phyloP scores from a whole-genome alignment of 2,329 filamentous ascomycete species.

The Pestalotiopsis sp. region DNA sequence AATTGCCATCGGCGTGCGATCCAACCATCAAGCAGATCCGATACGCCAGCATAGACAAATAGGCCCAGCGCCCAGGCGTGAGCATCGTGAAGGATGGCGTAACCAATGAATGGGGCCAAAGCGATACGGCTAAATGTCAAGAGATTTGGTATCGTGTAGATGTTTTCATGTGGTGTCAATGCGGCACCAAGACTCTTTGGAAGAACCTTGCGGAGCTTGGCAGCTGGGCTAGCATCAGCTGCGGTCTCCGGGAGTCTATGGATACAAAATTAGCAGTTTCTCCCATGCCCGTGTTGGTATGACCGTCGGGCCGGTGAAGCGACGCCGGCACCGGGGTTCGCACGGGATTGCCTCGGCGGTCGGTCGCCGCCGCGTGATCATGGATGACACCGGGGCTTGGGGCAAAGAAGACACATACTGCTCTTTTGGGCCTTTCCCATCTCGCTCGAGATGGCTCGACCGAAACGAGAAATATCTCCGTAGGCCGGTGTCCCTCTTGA shows the following conservation, averaged over 20 bases:
- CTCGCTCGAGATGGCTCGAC: background rate
- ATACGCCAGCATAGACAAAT: conserved; percentile 90
- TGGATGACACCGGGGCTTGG: background rate
- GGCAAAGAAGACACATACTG: conserved; percentile 5
- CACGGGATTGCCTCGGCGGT: no score
- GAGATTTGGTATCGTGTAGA: conserved; percentile 95
- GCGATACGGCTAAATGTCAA: conserved; percentile 84
- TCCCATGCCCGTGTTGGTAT: background rate
- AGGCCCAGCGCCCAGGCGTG: conserved; percentile 77
- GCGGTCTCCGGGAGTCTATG: background rate
- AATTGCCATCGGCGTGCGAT: conserved; percentile 86
- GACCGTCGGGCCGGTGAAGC: background rate
- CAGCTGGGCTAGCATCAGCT: background rate
- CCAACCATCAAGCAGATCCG: conserved; percentile 90
- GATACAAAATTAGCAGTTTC: background rate
- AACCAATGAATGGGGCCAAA: conserved; percentile 82
- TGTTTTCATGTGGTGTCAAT: conserved; percentile 72
- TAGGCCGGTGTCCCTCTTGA: background rate
- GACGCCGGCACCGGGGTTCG: no score
- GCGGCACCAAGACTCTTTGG: conserved; percentile 29
- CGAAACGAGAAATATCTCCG: conserved; percentile 8
- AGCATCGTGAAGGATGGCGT: conserved; percentile 81
- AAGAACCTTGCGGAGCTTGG: conserved; percentile 27
- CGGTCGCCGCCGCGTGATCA: no score
- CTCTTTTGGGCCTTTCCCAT: conserved; percentile 3